Conservation (phyloP, 176 grass and related monocot species). For the Musa troglodytarum region DNA sequence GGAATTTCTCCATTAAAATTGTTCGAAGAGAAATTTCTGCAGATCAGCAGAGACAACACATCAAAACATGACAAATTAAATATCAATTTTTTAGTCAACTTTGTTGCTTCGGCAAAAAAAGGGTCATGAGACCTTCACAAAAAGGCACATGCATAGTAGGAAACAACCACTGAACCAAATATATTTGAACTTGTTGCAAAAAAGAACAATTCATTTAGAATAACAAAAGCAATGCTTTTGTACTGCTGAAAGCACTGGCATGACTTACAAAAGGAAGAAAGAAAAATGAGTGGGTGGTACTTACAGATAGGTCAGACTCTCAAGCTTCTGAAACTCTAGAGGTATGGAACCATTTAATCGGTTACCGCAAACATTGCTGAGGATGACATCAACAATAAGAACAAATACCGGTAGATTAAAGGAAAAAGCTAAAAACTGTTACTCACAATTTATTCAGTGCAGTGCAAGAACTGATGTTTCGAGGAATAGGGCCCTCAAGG, state of each 20-base stretch:
- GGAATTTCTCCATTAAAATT: constrained; percentile 83
- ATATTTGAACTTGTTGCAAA: too few species aligned
- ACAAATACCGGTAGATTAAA: constrained; percentile 9
- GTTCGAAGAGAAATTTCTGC: constrained; percentile 92
- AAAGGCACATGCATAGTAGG: too few species aligned
- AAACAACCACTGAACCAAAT: too few species aligned
- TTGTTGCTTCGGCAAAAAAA: too few species aligned
- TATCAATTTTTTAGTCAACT: too few species aligned
- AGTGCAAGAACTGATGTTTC: constrained; percentile 83
- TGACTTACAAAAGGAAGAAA: not conserved
- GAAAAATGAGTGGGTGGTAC: constrained; percentile 17
- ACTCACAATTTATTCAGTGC: constrained; percentile 98
- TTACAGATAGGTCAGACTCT: constrained; percentile 91
- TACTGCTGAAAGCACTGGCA: too few species aligned
- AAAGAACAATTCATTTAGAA: too few species aligned
- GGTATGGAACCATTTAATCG: constrained; percentile 81
- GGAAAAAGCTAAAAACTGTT: not conserved
- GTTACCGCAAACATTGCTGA: constrained; percentile 93
- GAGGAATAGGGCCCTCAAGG: constrained; percentile 75
- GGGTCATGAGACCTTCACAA: too few species aligned
- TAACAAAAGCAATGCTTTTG: too few species aligned
- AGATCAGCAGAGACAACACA: constrained; percentile 6
- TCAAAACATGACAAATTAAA: not conserved
- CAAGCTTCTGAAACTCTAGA: constrained; percentile 63
- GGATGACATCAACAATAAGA: constrained; percentile 7